Conservation (phyloP, 331 rosid species). For the Saraca asoca region DNA sequence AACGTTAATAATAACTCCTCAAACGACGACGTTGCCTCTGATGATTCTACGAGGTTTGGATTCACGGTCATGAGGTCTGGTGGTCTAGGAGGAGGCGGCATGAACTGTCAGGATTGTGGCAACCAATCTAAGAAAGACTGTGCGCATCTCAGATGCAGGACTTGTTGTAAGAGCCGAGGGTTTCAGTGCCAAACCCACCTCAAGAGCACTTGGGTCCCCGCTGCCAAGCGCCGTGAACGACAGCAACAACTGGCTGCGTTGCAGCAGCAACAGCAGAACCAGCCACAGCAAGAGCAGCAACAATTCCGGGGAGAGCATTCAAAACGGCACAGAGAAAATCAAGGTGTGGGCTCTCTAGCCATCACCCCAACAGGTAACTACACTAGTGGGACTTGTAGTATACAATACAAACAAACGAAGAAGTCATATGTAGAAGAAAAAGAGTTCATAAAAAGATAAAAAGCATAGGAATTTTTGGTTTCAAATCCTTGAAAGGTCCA, state of each 20-base stretch:
- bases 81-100: slow-evolving; percentile 39
- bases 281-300: slow-evolving; percentile 33
- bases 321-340: slow-evolving; percentile 54
- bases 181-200: slow-evolving; percentile 87
- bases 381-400: slow-evolving; percentile 1
- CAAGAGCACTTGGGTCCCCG: slow-evolving; percentile 99
- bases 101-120: slow-evolving; percentile 93
- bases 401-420: slow-evolving; percentile 8
- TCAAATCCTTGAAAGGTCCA: not conserved
- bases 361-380: slow-evolving; percentile 70
- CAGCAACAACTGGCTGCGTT: slow-evolving; percentile 66
- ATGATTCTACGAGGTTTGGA: slow-evolving; percentile 55
- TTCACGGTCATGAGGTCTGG: slow-evolving; percentile 69
- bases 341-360: slow-evolving; percentile 48
- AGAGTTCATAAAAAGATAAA: not conserved
- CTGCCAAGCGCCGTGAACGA: slow-evolving; percentile 87
- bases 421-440: not conserved
- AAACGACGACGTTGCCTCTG: slow-evolving; percentile 50
- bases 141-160: slow-evolving; percentile 71
- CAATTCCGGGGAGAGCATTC: slow-evolving; percentile 53
- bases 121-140: slow-evolving; percentile 96
- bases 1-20: slow-evolving; percentile 12
- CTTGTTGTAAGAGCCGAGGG: slow-evolving; percentile 97
- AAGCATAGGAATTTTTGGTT: not conserved
- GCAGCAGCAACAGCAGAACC: slow-evolving; percentile 48